Conservation (phyloP, 179 eudicot genomes). For the Vitellaria paradoxa region DNA sequence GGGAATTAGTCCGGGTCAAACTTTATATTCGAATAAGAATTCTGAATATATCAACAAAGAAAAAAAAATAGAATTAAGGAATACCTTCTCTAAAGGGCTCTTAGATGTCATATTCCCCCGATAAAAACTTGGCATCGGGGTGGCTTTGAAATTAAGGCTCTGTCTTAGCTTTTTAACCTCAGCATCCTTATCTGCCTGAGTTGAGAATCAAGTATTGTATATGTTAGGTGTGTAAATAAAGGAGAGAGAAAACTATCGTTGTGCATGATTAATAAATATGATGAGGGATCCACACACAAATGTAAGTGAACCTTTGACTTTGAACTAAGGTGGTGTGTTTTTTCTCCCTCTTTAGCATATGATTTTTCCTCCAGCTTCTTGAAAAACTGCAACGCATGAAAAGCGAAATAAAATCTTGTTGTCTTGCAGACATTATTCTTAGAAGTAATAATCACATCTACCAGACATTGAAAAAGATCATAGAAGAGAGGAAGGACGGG, state of each 20-base stretch:
- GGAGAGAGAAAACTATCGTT: not conserved
- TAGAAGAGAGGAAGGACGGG: not conserved
- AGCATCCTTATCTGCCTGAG: slow-evolving; percentile 34
- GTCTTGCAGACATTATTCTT: not conserved
- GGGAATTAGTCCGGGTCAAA: not conserved
- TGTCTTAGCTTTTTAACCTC: slow-evolving; percentile 27
- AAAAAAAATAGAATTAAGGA: not conserved
- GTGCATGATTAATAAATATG: slow-evolving; percentile 4
- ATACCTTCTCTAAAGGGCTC: slow-evolving; percentile 16
- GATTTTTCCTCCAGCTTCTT: slow-evolving; percentile 35
- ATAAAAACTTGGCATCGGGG: slow-evolving; percentile 36
- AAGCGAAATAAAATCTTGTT: not conserved
- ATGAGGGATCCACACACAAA: not conserved
- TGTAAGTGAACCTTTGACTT: slow-evolving; percentile 36
- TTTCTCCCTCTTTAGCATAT: slow-evolving; percentile 28
- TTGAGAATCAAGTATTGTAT: slow-evolving; percentile 15
- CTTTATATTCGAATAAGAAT: not conserved
- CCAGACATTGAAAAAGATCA: not conserved
- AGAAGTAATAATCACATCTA: not conserved
- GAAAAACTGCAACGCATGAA: slow-evolving; percentile 20
- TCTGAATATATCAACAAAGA: not conserved
- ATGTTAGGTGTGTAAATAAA: not conserved
- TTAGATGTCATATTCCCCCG: slow-evolving; percentile 27
- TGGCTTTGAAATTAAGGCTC: slow-evolving; percentile 34
- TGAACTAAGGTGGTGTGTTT: slow-evolving; percentile 18